phyloP scores from a whole-genome alignment of 2,329 filamentous ascomycete species.

The Zalaria sp. region DNA sequence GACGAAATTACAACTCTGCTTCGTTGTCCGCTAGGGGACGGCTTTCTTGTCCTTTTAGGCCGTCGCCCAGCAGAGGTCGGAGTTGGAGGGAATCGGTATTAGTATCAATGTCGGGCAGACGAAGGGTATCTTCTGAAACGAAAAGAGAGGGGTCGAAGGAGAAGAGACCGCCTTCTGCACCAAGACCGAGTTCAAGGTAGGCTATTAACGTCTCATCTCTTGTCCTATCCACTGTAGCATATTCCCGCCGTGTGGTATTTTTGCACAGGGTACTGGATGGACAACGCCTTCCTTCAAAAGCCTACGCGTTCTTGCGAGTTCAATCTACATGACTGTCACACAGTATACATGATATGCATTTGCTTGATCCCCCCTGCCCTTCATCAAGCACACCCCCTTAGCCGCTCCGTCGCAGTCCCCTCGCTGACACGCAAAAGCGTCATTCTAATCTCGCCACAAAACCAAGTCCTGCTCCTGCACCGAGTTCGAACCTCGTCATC shows the following conservation, averaged over 20 bases:
- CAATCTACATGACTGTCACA: not conserved
- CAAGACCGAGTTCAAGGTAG: constrained; percentile 52
- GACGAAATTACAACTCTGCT: no score
- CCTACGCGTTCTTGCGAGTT: not conserved
- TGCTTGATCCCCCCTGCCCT: not conserved
- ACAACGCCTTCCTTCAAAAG: not conserved
- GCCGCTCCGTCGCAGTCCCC: not conserved
- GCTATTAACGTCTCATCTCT: constrained; percentile 1
- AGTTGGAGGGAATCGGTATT: no score
- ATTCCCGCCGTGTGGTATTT: not conserved
- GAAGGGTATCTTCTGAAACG: no score
- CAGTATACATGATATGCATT: not conserved
- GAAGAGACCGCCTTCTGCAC: constrained; percentile 28
- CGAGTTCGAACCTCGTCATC: constrained; percentile 69
- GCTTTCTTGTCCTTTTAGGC: no score
- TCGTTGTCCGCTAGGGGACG: no score
- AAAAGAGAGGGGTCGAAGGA: constrained; percentile 3
- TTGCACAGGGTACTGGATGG: not conserved
- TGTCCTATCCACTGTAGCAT: not conserved
- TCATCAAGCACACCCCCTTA: not conserved
- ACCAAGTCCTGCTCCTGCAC: constrained; percentile 78
- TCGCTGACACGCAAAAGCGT: constrained; percentile 41
- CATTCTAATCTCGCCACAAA: constrained; percentile 69
- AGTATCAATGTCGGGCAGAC: no score
- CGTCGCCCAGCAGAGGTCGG: no score